phyloP scores from a whole-genome alignment of 257 asterid species.

The Solanum chmielewskii region DNA sequence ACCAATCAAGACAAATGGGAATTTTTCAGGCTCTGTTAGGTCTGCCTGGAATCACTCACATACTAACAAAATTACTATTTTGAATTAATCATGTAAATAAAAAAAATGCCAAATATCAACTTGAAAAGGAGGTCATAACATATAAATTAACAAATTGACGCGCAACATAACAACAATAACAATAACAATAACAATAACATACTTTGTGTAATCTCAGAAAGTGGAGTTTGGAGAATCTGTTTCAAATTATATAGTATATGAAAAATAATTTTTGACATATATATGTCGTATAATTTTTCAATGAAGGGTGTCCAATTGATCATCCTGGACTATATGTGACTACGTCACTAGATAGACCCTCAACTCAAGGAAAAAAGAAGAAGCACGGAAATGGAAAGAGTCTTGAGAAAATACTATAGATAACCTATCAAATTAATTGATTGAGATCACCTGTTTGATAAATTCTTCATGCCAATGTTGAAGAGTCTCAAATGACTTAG shows the following conservation, averaged over 20 bases:
- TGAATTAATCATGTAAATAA: background rate
- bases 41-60: constrained; percentile 32
- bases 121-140: background rate
- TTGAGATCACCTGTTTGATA: constrained; percentile 47
- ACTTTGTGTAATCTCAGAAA: rapidly evolving
- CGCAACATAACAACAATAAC: background rate
- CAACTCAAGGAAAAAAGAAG: background rate
- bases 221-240: background rate
- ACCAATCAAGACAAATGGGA: constrained; percentile 80
- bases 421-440: background rate
- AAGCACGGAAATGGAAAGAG: background rate
- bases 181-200: too few relatives aligned
- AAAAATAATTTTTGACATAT: too few relatives aligned
- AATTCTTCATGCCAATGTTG: constrained; percentile 70
- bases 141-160: background rate
- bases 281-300: too few relatives aligned
- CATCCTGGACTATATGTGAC: background rate
- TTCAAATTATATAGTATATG: background rate
- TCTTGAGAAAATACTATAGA: background rate
- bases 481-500: constrained; percentile 74
- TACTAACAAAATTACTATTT: background rate
- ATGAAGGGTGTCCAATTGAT: background rate
- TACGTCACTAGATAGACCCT: background rate
- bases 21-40: constrained; percentile 47
- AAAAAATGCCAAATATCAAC: background rate